phyloP scores from a whole-genome alignment of 2,329 filamentous ascomycete genomes.

The Fusarium domesticum region DNA sequence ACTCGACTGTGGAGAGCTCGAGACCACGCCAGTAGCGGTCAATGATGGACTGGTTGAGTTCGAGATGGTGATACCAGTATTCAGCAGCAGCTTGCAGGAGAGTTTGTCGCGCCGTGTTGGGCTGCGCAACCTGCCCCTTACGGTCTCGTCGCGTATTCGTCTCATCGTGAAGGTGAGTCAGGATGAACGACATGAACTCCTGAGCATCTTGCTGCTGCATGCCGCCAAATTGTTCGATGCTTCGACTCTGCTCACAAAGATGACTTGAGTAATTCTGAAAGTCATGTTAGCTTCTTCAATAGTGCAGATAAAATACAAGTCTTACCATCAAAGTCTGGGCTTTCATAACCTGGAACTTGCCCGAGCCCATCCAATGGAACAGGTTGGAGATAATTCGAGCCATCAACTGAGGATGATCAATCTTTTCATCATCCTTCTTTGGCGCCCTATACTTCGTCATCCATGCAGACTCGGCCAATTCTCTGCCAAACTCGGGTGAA shows the following conservation, averaged over 20 bases:
- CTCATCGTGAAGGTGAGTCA: constrained; percentile 81
- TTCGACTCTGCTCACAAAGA: constrained; percentile 33
- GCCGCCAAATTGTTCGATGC: constrained; percentile 59
- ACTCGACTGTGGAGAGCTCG: constrained; percentile 68
- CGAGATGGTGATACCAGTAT: constrained; percentile 71
- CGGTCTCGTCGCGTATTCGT: constrained; percentile 62
- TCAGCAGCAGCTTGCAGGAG: constrained; percentile 59
- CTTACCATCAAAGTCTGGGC: constrained; percentile 58
- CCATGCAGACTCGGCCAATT: constrained; percentile 59
- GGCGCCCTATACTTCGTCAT: constrained; percentile 64
- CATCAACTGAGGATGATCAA: constrained; percentile 56
- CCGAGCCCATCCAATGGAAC: constrained; percentile 55
- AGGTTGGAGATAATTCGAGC: constrained; percentile 58
- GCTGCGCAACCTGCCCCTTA: constrained; percentile 31
- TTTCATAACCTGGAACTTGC: constrained; percentile 50
- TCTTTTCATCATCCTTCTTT: constrained; percentile 57
- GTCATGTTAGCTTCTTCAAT: constrained; percentile 20
- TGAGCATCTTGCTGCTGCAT: constrained; percentile 83
- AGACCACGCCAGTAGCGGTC: constrained; percentile 78
- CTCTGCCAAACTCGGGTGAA: constrained; percentile 64
- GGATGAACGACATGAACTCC: constrained; percentile 81
- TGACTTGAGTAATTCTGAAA: constrained; percentile 53
- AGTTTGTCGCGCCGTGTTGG: constrained; percentile 33
- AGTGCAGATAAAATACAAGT: constrained; percentile 6
- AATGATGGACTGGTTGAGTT: constrained; percentile 71